phyloP scores from a whole-genome alignment of 352 stramenopile genomes.

The Globisporangium perplexum region DNA sequence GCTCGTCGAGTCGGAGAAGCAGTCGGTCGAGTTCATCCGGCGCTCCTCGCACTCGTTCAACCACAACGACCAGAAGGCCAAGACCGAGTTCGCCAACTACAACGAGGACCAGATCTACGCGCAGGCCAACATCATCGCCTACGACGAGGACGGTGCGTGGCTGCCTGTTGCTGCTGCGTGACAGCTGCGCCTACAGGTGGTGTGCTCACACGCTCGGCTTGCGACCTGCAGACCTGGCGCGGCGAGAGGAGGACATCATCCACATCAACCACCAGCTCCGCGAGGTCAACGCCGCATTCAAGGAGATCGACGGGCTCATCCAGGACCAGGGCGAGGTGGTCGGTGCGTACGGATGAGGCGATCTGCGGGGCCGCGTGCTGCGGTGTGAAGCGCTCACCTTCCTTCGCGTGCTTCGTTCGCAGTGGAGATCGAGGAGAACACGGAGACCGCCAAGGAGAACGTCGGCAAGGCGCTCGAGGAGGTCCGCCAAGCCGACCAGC shows the following conservation, averaged over 20 bases:
- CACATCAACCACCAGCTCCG: slow-evolving; percentile 86
- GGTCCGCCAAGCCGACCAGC: slow-evolving; percentile 63
- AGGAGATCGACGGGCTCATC: slow-evolving; percentile 81
- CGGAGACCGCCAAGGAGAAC: slow-evolving; percentile 70
- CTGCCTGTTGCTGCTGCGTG: not conserved
- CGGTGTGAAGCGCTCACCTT: no score
- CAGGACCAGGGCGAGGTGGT: slow-evolving; percentile 77
- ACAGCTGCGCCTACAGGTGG: no score
- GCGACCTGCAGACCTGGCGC: slow-evolving; percentile 47
- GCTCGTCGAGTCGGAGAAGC: slow-evolving; percentile 63
- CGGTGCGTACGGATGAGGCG: no score
- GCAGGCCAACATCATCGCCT: slow-evolving; percentile 77
- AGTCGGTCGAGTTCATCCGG: slow-evolving; percentile 75
- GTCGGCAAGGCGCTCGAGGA: slow-evolving; percentile 62
- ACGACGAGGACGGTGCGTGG: slow-evolving; percentile 77
- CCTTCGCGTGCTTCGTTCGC: not conserved
- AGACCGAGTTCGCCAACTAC: slow-evolving; percentile 67
- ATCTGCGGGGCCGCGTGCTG: no score
- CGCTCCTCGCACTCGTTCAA: slow-evolving; percentile 72
- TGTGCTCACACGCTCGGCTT: not conserved
- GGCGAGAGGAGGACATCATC: slow-evolving; percentile 82
- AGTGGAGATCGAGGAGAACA: slow-evolving; percentile 85
- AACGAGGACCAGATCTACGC: slow-evolving; percentile 87
- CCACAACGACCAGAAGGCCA: slow-evolving; percentile 25
- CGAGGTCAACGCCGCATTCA: slow-evolving; percentile 81